phyloP scores from a whole-genome alignment of 371 early-diverging fungal genomes.

The Mortierella sp. region DNA sequence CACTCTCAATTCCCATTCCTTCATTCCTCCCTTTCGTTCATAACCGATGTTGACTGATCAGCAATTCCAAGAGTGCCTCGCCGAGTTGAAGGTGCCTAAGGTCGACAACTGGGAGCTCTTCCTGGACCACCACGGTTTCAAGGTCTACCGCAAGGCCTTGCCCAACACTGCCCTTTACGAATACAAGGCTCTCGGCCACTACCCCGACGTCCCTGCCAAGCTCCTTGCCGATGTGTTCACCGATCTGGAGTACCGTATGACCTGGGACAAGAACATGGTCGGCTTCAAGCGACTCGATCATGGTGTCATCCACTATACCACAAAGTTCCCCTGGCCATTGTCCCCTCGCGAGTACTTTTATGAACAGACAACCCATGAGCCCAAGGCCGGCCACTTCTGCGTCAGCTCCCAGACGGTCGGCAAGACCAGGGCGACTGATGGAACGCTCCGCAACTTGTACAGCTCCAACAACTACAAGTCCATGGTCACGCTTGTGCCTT shows the following conservation, averaged over 20 bases:
- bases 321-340: slow-evolving; percentile 66
- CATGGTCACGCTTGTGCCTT: slow-evolving; percentile 53
- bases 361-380: slow-evolving; percentile 50
- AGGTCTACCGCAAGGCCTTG: slow-evolving; percentile 53
- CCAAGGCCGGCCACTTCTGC: slow-evolving; percentile 47
- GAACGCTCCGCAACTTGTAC: slow-evolving; percentile 41
- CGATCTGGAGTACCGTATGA: slow-evolving; percentile 64
- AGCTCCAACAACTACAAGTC: slow-evolving; percentile 56
- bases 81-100: slow-evolving; percentile 43
- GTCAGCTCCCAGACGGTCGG: slow-evolving; percentile 55
- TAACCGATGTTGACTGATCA: slow-evolving; percentile 49
- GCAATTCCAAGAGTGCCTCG: slow-evolving; percentile 52
- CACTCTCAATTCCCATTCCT: not conserved
- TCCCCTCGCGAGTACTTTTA: slow-evolving; percentile 66
- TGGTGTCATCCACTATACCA: slow-evolving; percentile 56
- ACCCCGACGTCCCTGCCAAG: slow-evolving; percentile 44
- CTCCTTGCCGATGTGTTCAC: slow-evolving; percentile 57
- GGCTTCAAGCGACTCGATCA: slow-evolving; percentile 57
- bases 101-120: slow-evolving; percentile 58
- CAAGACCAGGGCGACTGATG: slow-evolving; percentile 42
- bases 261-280: slow-evolving; percentile 69
- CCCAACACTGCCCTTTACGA: slow-evolving; percentile 54
- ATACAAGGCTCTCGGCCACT: slow-evolving; percentile 57
- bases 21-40: not conserved
- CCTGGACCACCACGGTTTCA: slow-evolving; percentile 55